Base-by-base conservation (phyloP, 768 basidiomycete species). In the Xerocomus brunneocitrinus region DNA sequence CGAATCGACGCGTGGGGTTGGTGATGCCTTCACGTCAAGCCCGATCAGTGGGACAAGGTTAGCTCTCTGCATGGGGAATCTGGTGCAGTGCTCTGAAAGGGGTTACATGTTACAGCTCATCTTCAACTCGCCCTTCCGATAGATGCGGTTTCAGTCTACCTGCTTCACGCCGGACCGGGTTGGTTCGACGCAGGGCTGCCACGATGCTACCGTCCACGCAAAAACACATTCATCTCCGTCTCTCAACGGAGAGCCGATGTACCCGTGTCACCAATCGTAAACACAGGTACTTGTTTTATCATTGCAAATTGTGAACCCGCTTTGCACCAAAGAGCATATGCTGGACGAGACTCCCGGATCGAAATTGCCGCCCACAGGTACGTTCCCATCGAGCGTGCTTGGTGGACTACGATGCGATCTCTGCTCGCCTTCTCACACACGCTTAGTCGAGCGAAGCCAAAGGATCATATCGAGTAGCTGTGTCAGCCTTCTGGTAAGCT, bases 1-100 rank as follows among this genome's bases (percentile, higher is more conserved):
- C 48, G 48, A 55, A 53, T 53, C 49, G 49, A 52, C 38, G 55
- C 38, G 53, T 57, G 51, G 53, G 16, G 10, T 30, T 28, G 55
- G 32, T 34, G 32, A 34, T 34, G 32, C 19, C 19, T 34, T 34
- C 32, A 34, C 32, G 43, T 47, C 48, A 56, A 55, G 42, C 48
- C 60, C 58, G 61, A 68, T 67, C 61, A 62, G 38, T 49, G 38
- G 50, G 50, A 68, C 68, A 69, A 69, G 68, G 68, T 69, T 69
- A 69, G 61, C 67, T 71, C 52, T 31, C 41, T 52, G 52, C 45
- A 58, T 55, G 62, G 62, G 62, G 63, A 60, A 53, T 60, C 50
- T 41, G 47, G 25, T 49, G 59, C 54, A 36, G 54, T 57, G 50
- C 51, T 44, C 54, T 52, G 45, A 59, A 59, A 60, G 50, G 53